These are phyloP conservation scores for Clavispora vitiphila DNA, from an alignment of 805 yeast genomes.

Conservation along the genomic window DNA sequence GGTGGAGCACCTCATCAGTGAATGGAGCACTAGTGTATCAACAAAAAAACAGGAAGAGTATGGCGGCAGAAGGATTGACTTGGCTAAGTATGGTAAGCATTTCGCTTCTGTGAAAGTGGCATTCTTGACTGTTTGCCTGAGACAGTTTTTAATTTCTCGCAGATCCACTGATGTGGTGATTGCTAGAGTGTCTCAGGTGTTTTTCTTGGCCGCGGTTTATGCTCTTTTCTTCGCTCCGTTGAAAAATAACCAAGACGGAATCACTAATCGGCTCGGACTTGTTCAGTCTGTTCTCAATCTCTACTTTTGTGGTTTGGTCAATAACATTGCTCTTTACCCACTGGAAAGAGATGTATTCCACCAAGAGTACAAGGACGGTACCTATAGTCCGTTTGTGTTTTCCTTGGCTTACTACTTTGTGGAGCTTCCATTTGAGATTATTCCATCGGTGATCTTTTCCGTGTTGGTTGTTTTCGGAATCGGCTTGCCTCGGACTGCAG, in stretches of 20 bases:
- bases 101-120: slow-evolving; percentile 19
- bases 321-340: slow-evolving; percentile 73
- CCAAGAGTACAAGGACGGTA: slow-evolving; percentile 70
- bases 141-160: slow-evolving; percentile 32
- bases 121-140: slow-evolving; percentile 25
- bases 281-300: slow-evolving; percentile 69
- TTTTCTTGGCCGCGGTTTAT: slow-evolving; percentile 58
- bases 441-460: slow-evolving; percentile 55
- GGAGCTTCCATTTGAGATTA: slow-evolving; percentile 65
- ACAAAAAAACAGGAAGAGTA: too few species aligned
- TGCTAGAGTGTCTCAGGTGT: slow-evolving; percentile 61
- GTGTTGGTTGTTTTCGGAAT: slow-evolving; percentile 61
- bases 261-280: slow-evolving; percentile 66
- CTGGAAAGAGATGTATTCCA: slow-evolving; percentile 68
- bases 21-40: slow-evolving; percentile 14
- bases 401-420: slow-evolving; percentile 52
- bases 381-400: slow-evolving; percentile 63
- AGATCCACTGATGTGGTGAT: slow-evolving; percentile 50
- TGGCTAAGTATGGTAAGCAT: slow-evolving; percentile 34
- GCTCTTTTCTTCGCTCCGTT: slow-evolving; percentile 57
- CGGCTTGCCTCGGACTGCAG: slow-evolving; percentile 67
- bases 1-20: slow-evolving; percentile 20
- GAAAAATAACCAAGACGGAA: slow-evolving; percentile 39
- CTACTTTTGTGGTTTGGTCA: slow-evolving; percentile 75
- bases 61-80: slow-evolving; percentile 19